phyloP scores from a whole-genome alignment of 495 filamentous ascomycete genomes.

The Hypoxylon intermedium region DNA sequence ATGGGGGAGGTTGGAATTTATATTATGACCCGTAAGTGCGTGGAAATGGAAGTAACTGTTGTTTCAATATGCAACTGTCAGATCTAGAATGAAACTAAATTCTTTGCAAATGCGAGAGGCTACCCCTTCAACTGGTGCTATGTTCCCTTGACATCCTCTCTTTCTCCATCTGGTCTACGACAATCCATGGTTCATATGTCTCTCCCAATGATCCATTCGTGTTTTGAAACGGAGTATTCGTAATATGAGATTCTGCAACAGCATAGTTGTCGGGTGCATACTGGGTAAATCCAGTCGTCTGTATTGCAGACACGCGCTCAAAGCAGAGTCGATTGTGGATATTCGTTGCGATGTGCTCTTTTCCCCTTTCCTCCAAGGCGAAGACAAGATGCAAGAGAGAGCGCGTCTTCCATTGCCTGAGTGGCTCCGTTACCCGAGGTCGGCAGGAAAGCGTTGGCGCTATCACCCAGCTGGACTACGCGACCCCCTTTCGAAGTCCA shows the following conservation, averaged over 20 bases:
- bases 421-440: slow-evolving; percentile 68
- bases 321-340: background rate
- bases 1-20: no score
- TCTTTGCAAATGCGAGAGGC: no score
- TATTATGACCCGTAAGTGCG: no score
- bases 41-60: background rate
- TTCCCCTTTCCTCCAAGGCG: slow-evolving; percentile 52
- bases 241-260: background rate
- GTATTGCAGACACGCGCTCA: slow-evolving; percentile 6
- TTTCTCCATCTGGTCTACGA: background rate
- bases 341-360: background rate
- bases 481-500: slow-evolving; percentile 63
- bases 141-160: background rate
- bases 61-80: background rate
- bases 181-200: background rate
- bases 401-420: slow-evolving; percentile 70
- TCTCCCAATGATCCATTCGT: background rate
- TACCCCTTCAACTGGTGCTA: no score
- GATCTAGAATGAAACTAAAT: background rate
- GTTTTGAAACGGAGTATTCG: background rate
- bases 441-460: slow-evolving; percentile 69
- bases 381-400: slow-evolving; percentile 64
- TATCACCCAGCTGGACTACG: slow-evolving; percentile 66
- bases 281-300: background rate
- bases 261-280: background rate